phyloP scores from a whole-genome alignment of 2,329 filamentous ascomycete species.

The Periconia digitata region DNA sequence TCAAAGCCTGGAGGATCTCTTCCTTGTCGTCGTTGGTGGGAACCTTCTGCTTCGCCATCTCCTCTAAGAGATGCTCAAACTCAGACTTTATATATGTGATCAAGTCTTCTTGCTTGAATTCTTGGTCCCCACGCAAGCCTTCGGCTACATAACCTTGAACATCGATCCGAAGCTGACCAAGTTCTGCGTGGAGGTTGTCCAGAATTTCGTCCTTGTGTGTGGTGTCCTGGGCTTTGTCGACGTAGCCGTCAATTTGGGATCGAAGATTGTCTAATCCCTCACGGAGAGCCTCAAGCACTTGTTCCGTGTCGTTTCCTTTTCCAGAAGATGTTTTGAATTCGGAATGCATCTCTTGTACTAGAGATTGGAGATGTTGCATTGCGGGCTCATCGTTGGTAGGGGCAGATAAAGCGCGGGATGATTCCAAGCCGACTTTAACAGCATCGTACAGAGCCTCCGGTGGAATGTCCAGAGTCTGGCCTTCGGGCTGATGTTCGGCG shows the following conservation, averaged over 20 bases:
- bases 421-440: slow-evolving; percentile 59
- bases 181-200: slow-evolving; percentile 64
- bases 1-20: slow-evolving; percentile 43
- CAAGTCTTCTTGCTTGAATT: slow-evolving; percentile 47
- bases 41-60: slow-evolving; percentile 54
- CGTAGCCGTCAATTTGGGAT: slow-evolving; percentile 76
- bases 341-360: slow-evolving; percentile 62
- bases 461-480: slow-evolving; percentile 50
- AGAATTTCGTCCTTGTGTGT: slow-evolving; percentile 77
- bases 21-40: slow-evolving; percentile 35
- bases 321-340: slow-evolving; percentile 76
- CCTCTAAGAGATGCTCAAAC: slow-evolving; percentile 63
- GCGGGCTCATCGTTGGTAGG: slow-evolving; percentile 61
- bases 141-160: slow-evolving; percentile 56
- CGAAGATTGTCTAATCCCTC: slow-evolving; percentile 83
- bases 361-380: slow-evolving; percentile 59
- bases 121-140: slow-evolving; percentile 46
- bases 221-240: slow-evolving; percentile 70
- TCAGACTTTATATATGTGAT: slow-evolving; percentile 56
- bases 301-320: slow-evolving; percentile 80
- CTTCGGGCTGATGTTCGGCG: slow-evolving; percentile 44
- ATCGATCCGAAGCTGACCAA: slow-evolving; percentile 65
- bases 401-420: slow-evolving; percentile 52
- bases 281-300: slow-evolving; percentile 83
- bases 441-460: slow-evolving; percentile 59